Evolutionary conservation across 768 basidiomycete genomes (phyloP).

Genomic region (Panus rudis): DNA sequence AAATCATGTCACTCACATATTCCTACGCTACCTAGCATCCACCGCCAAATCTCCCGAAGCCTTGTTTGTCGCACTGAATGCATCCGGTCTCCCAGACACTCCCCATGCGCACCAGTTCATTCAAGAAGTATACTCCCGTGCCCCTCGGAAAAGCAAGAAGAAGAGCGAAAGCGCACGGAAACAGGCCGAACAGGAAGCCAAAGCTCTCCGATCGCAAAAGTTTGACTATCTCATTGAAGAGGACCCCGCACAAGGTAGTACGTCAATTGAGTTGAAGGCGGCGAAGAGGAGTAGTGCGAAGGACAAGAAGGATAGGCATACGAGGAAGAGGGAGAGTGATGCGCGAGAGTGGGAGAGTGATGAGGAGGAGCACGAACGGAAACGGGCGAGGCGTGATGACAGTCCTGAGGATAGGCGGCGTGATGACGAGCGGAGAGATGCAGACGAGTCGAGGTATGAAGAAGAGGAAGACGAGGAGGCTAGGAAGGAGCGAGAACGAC

Average conservation of each 20-base stretch:
- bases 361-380: conserved; percentile 72
- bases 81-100: conserved; percentile 75
- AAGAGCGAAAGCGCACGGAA: conserved; percentile 50
- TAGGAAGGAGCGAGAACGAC: conserved; percentile 63
- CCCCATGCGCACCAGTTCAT: conserved; percentile 78
- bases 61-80: conserved; percentile 68
- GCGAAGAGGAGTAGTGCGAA: conserved; percentile 44
- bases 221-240: conserved; percentile 86
- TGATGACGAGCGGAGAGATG: conserved; percentile 26
- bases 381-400: conserved; percentile 51
- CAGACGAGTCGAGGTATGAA: conserved; percentile 33
- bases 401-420: conserved; percentile 20
- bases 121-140: conserved; percentile 65
- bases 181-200: conserved; percentile 72
- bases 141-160: conserved; percentile 71
- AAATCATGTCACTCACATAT: conserved; percentile 2
- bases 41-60: conserved; percentile 75
- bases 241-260: conserved; percentile 38
- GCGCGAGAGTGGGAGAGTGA: conserved; percentile 87
- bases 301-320: conserved; percentile 48
- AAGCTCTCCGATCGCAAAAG: conserved; percentile 59
- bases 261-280: conserved; percentile 24
- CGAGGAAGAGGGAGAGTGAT: conserved; percentile 77
- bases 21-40: conserved; percentile 57
- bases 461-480: conserved; percentile 63